phyloP scores from a whole-genome alignment of 2,329 filamentous ascomycete genomes.

The Thielaviopsis musarum region DNA sequence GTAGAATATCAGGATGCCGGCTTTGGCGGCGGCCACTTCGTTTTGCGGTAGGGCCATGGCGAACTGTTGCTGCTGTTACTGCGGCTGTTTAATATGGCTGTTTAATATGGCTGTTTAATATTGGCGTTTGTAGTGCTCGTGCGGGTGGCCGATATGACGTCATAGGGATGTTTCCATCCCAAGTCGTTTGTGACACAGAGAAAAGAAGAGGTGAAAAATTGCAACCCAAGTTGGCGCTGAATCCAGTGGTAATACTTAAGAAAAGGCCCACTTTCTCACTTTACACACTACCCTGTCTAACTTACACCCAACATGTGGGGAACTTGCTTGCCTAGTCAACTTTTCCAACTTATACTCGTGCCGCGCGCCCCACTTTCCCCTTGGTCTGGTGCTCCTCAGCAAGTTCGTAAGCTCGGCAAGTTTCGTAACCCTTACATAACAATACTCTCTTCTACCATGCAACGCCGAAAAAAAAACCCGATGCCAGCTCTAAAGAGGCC shows the following conservation, averaged over 20 bases:
- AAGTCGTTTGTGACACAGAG: neutral
- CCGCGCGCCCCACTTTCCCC: no score
- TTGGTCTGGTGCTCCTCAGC: no score
- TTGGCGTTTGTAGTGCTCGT: neutral
- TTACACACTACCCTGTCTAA: no score
- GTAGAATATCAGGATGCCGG: neutral
- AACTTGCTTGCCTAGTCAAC: neutral
- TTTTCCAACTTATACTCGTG: neutral
- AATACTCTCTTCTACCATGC: no score
- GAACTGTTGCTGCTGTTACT: neutral
- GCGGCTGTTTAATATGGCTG: neutral
- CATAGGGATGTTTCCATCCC: neutral
- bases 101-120: neutral
- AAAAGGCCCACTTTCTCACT: neutral
- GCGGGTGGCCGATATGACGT: neutral
- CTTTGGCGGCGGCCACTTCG: conserved; percentile 2
- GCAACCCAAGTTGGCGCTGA: neutral
- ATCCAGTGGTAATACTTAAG: no score
- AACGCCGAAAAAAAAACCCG: no score
- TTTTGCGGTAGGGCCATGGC: conserved; percentile 1
- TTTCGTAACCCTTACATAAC: no score
- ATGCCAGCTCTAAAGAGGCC: no score
- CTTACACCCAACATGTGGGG: neutral
- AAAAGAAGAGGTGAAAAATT: neutral
- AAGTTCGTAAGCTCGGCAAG: no score